Evolutionary conservation across 2,329 filamentous ascomycete genomes (phyloP), one percentile per base, ranked within the genome.

Genomic region (Exophiala sideris): DNA sequence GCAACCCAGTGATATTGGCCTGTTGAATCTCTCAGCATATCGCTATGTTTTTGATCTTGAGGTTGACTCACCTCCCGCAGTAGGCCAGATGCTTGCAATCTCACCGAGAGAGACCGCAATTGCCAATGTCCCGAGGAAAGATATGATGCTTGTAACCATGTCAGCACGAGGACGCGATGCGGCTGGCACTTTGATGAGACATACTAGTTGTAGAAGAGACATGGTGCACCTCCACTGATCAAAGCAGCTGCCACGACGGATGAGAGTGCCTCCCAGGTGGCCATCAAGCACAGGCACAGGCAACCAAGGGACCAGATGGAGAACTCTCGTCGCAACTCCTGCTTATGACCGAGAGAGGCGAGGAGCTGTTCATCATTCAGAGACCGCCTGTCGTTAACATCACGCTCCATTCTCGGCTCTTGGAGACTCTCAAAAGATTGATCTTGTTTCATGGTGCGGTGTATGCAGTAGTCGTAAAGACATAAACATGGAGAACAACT

Each of bases 261-360:
- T 0, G 73, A 73, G 2, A 78, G 62, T 1, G 76, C 76, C 51
- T 79, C 77, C 76, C 76, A 79, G 8, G 77, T 79, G 35, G 71
- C 76, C 76, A 79, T 79, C 41, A 79, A 65, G 42, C 74, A 77
- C 6, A 78, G 64, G 42, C 74, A 73, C 5, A 79, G 64, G 3
- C 70, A 68, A 11, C 70, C 70, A 1, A 79, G 65, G 0, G 76
- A 74, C 61, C 72, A 73, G 1, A 79, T 59, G 0, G 73, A 74
- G 59, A 76, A 76, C 53, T 73, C 62, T 50, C 69, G 52, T 11
- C 79, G 74, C 52, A 84, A 67, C 61, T 83, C 80, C 45, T 78
- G 76, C 67, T 77, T 78, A 65, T 82, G 76, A 55, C 82, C 82
- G 58, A 85, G 68, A 41, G 75, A 71, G 12, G 77, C 78, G 62